Conservation (phyloP, 768 basidiomycete genomes). For the Rhodosporidiobolus sp. region DNA sequence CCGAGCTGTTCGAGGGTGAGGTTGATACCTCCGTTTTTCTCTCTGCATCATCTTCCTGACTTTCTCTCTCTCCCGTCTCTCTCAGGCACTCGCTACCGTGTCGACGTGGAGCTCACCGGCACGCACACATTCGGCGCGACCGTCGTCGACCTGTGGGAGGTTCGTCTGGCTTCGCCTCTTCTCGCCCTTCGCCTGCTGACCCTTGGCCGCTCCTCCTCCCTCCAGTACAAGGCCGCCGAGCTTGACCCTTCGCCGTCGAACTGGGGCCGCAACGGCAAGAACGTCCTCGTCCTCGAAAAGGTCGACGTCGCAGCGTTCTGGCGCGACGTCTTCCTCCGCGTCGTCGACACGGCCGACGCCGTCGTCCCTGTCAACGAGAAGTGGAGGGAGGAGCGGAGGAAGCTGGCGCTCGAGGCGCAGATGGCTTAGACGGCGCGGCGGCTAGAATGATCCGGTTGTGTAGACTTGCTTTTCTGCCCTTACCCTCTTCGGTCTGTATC, state of each 20-base stretch:
- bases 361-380: constrained; percentile 20
- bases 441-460: no score
- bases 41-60: not conserved
- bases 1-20: constrained; percentile 60
- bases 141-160: constrained; percentile 69
- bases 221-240: constrained; percentile 14
- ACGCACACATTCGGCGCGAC: constrained; percentile 70
- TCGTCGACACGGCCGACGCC: constrained; percentile 14
- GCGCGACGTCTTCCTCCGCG: constrained; percentile 12
- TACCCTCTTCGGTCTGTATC: no score
- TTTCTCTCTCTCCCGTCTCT: no score
- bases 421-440: no score
- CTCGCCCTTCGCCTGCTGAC: not conserved
- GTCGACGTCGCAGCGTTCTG: constrained; percentile 22
- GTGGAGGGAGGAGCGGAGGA: no score
- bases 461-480: no score
- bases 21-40: constrained; percentile 8
- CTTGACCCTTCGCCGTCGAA: constrained; percentile 11
- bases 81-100: constrained; percentile 54
- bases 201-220: not conserved
- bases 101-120: constrained; percentile 75
- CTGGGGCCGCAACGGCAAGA: constrained; percentile 29
- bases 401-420: no score
- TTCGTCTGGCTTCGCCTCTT: not conserved
- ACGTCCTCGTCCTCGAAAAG: constrained; percentile 24